Base-by-base conservation (phyloP, 441 rosid genomes). In the Sinapis alba region DNA sequence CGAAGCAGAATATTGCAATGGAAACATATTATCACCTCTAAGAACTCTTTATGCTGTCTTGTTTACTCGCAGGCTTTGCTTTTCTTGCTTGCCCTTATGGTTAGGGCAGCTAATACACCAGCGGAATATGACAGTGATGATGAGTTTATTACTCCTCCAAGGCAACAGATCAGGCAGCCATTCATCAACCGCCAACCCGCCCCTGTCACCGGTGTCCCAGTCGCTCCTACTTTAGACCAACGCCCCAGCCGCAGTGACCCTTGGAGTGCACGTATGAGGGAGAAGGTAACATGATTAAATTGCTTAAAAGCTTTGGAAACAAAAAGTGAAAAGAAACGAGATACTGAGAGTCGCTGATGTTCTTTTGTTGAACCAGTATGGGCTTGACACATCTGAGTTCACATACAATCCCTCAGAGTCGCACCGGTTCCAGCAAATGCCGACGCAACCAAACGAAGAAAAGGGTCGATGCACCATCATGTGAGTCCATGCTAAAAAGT, bases 201-300 rank as follows among this genome's bases (percentile, higher is more conserved):
- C 72, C 89, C 97, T 64, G 91, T 89, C 56, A 53, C 94, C 2
- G 99, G 94, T 64, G 93, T 81, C 38, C 92, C 98, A 26, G 98
- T 85, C 68, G 74, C 90, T 68, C 91, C 91, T 45, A 69, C 91
- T 75, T 82, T 85, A 68, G 98, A 96, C 81, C 90, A 90, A 71
- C 97, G 98, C 41, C 87, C 96, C 0, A 75, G 90, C 87, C 89
- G 98, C 80, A 96, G 84, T 81, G 99, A 96, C 84, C 98, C 98
- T 36, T 96, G 99, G 99, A 96, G 99, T 72, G 69, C 98, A 69
- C 93, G 98, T 9, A 92, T 96, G 99, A 86, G 94, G 79, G 99
- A 96, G 83, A 96, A 93, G 98, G 99, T 93, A 75, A 72, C 57
- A 54, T 30, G 26, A 34, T 26, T 7, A 27, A 21, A 24, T 7